Conservation (phyloP, 2,329 filamentous ascomycete genomes). For the Xylaria sp. region DNA sequence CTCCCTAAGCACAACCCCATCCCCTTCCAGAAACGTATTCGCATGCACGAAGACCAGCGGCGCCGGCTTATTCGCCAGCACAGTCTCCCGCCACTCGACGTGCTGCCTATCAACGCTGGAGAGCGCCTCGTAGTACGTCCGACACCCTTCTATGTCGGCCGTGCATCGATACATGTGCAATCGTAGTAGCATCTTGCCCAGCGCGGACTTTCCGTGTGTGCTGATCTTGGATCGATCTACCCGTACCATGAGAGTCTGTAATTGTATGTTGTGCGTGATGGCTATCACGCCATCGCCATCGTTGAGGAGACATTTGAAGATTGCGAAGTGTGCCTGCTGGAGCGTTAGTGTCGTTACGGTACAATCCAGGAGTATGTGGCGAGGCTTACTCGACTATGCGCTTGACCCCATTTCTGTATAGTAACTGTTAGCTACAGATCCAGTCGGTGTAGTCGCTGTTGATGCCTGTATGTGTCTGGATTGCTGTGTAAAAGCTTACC, state of each 20-base stretch:
- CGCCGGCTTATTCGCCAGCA: conserved; percentile 66
- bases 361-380: neutral
- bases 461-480: too few species aligned
- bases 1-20: conserved; percentile 62
- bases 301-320: conserved; percentile 67
- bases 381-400: conserved; percentile 51
- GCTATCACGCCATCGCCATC: conserved; percentile 63
- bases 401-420: conserved; percentile 57
- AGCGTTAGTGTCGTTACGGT: neutral
- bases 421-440: conserved; percentile 22
- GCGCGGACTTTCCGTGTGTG: conserved; percentile 65
- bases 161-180: conserved; percentile 72
- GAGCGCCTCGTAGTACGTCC: conserved; percentile 67
- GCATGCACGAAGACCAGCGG: conserved; percentile 72
- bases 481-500: conserved; percentile 40
- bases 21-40: conserved; percentile 61
- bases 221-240: conserved; percentile 69
- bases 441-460: too few species aligned
- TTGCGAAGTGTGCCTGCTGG: conserved; percentile 70
- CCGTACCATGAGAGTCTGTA: conserved; percentile 61
- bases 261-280: conserved; percentile 58
- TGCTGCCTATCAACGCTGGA: conserved; percentile 64
- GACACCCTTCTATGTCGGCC: conserved; percentile 65
- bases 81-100: conserved; percentile 65
- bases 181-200: conserved; percentile 67